Conservation (phyloP, 2,329 filamentous ascomycete genomes). For the Xylaria sp. region DNA sequence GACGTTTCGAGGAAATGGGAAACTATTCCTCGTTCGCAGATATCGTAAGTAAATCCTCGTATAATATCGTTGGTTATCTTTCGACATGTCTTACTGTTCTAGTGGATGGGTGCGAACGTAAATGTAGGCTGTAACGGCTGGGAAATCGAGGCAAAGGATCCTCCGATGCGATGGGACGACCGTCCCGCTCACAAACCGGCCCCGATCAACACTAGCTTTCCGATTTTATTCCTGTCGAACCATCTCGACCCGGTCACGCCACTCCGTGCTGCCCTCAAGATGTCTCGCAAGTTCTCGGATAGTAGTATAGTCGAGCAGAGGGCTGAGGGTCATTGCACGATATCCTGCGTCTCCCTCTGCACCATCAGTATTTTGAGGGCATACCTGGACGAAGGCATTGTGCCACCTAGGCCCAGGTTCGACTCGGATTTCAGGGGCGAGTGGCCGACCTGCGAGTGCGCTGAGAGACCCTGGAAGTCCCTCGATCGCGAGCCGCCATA, state of each 20-base stretch:
- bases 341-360: conserved; percentile 41
- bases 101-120: conserved; percentile 36
- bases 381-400: conserved; percentile 41
- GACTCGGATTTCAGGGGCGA: conserved; percentile 23
- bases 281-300: conserved; percentile 42
- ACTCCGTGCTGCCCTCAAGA: conserved; percentile 47
- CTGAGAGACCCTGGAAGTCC: conserved; percentile 34
- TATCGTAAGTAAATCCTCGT: conserved; percentile 34
- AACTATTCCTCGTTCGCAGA: conserved; percentile 41
- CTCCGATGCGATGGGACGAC: conserved; percentile 37
- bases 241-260: conserved; percentile 64
- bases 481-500: background rate
- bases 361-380: conserved; percentile 39
- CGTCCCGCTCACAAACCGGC: conserved; percentile 34
- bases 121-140: conserved; percentile 42
- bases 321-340: conserved; percentile 41
- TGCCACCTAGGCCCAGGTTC: conserved; percentile 36
- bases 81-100: conserved; percentile 23
- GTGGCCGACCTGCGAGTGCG: conserved; percentile 34
- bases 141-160: conserved; percentile 37
- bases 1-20: conserved; percentile 36
- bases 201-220: conserved; percentile 50
- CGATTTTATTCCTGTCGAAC: conserved; percentile 60
- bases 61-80: conserved; percentile 17
- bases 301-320: conserved; percentile 44